Evolutionary conservation across 2,329 filamentous ascomycete genomes (phyloP).

Genomic region (Clonostachys byssicola): DNA sequence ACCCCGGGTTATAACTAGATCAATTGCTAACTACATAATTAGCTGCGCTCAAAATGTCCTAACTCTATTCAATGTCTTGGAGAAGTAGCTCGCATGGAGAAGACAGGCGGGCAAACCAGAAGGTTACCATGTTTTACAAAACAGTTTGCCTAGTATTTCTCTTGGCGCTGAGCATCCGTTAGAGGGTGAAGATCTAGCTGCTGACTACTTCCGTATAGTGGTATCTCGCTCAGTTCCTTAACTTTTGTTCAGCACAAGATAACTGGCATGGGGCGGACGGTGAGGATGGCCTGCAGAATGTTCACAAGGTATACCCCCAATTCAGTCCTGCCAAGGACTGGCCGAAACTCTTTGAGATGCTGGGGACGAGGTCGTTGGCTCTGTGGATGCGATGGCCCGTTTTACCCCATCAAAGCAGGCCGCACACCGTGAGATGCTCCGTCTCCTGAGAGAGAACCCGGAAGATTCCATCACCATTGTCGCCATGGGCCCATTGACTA

Average conservation of each 20-base stretch:
- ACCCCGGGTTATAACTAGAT: no score
- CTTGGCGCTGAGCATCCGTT: slow-evolving; percentile 83
- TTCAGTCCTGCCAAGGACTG: slow-evolving; percentile 69
- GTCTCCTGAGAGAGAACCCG: slow-evolving; percentile 76
- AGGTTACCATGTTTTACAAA: slow-evolving; percentile 69
- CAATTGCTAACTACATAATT: neutral
- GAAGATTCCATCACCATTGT: slow-evolving; percentile 84
- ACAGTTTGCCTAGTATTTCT: slow-evolving; percentile 77
- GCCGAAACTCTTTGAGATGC: slow-evolving; percentile 56
- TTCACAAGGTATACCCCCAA: slow-evolving; percentile 71
- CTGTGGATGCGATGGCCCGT: slow-evolving; percentile 41
- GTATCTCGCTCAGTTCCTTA: no score
- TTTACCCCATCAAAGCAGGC: slow-evolving; percentile 76
- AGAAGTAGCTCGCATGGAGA: slow-evolving; percentile 85
- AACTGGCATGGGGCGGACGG: slow-evolving; percentile 49
- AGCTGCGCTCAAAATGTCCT: slow-evolving; percentile 87
- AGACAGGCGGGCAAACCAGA: slow-evolving; percentile 59
- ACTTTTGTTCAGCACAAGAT: no score
- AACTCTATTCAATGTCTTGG: slow-evolving; percentile 85
- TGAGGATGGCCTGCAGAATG: slow-evolving; percentile 70
- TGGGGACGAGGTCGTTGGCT: slow-evolving; percentile 12
- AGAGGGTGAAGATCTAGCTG: slow-evolving; percentile 75
- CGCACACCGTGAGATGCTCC: slow-evolving; percentile 85
- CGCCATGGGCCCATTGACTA: slow-evolving; percentile 88
- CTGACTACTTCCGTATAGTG: slow-evolving; percentile 80